Evolutionary conservation across 257 asterid genomes (phyloP).

Genomic region (Fraxinus cuspidata): DNA sequence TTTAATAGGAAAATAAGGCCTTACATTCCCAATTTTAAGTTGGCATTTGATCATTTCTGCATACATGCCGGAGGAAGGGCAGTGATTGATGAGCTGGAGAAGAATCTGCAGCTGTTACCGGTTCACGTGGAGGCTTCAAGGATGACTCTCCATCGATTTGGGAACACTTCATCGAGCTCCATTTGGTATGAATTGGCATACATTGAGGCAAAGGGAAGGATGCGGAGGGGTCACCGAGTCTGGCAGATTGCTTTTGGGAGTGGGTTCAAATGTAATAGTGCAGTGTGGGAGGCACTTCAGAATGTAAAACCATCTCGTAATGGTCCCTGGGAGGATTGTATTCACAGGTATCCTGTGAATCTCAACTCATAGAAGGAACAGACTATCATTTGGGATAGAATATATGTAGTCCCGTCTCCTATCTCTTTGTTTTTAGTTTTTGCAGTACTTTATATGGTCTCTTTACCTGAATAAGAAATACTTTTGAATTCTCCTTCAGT

Average conservation of each 20-base stretch:
- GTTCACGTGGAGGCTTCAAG: conserved; percentile 75
- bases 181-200: conserved; percentile 83
- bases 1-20: conserved; percentile 64
- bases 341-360: conserved; percentile 62
- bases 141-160: conserved; percentile 80
- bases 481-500: no score
- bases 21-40: conserved; percentile 71
- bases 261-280: no score
- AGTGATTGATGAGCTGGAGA: conserved; percentile 84
- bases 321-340: conserved; percentile 79
- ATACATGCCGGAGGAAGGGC: conserved; percentile 84
- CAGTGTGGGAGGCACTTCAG: no score
- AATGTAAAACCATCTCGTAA: conserved; percentile 47
- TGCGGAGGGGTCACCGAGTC: conserved; percentile 57
- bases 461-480: neutral
- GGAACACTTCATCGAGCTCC: conserved; percentile 82
- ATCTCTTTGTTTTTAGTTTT: conserved; percentile 10
- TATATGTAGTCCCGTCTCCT: conserved; percentile 12
- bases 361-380: conserved; percentile 37
- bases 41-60: conserved; percentile 86
- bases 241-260: conserved; percentile 67
- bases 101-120: conserved; percentile 65
- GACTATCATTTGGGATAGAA: neutral
- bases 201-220: conserved; percentile 73
- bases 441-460: conserved; percentile 19